phyloP scores from a whole-genome alignment of 2,329 filamentous ascomycete genomes.

The Metarhizium rileyi region DNA sequence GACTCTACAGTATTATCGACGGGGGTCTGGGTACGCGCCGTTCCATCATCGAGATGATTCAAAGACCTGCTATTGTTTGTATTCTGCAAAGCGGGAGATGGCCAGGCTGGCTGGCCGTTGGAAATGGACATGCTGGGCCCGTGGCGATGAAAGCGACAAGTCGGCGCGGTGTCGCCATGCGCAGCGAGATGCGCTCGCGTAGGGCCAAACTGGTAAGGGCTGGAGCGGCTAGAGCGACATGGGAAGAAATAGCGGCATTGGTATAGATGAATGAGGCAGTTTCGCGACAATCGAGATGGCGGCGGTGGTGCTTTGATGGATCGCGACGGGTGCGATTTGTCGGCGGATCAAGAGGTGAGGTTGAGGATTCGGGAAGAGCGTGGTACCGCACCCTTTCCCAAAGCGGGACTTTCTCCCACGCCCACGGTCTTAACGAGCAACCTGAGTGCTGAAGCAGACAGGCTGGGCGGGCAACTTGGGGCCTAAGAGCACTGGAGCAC shows the following conservation, averaged over 20 bases:
- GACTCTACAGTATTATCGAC: constrained; percentile 37
- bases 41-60: constrained; percentile 52
- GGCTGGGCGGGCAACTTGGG: no score
- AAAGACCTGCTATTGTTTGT: constrained; percentile 39
- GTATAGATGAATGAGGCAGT: constrained; percentile 37
- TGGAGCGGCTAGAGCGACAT: constrained; percentile 39
- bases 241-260: constrained; percentile 39
- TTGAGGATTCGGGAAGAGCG: constrained; percentile 37
- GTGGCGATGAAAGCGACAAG: constrained; percentile 38
- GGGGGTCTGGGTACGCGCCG: constrained; percentile 40
- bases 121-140: constrained; percentile 54
- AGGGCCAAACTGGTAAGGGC: constrained; percentile 36
- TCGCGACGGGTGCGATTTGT: constrained; percentile 37
- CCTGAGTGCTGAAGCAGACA: no score
- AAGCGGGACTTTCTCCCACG: constrained; percentile 25
- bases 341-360: constrained; percentile 46
- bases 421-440: background rate
- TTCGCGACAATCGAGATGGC: constrained; percentile 30
- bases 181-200: constrained; percentile 42
- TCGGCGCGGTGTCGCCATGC: constrained; percentile 45
- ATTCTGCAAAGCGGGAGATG: constrained; percentile 43
- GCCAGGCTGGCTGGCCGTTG: constrained; percentile 58
- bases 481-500: no score
- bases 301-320: constrained; percentile 41
- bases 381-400: constrained; percentile 24